A percentile compares a stretch with the other conserved stretches of the same genome.
Conservation (phyloP, 2,329 filamentous ascomycete species). For the Fusarium xyrophilum region DNA sequence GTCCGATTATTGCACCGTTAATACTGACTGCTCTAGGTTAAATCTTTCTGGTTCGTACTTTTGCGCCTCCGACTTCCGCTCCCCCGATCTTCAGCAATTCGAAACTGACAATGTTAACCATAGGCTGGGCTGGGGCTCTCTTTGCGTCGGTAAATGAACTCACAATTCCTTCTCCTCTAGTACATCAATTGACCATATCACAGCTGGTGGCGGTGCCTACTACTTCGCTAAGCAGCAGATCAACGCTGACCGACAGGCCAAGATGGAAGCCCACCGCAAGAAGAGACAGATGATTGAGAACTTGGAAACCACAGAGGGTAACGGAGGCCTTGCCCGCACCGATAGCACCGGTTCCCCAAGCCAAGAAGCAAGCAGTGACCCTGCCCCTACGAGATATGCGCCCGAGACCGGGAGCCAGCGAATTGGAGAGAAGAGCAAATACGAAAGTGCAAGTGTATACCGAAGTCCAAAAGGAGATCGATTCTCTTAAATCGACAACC, state of each 20-base stretch:
- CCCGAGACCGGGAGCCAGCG: conserved; percentile 73
- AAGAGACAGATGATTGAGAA: conserved; percentile 66
- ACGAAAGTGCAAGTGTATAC: conserved; percentile 80
- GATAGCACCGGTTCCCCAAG: conserved; percentile 69
- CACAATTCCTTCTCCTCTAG: neutral
- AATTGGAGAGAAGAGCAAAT: conserved; percentile 83
- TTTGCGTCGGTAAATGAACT: conserved; percentile 74
- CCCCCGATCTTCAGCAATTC: neutral
- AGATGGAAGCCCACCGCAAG: conserved; percentile 70
- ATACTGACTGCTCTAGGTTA: conserved; percentile 55
- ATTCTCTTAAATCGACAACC: conserved; percentile 63
- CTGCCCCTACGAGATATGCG: conserved; percentile 84
- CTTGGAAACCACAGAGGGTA: conserved; percentile 57
- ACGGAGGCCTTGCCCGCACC: conserved; percentile 62
- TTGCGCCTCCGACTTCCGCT: conserved; percentile 13
- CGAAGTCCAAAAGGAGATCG: conserved; percentile 83
- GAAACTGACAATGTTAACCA: conserved; percentile 11
- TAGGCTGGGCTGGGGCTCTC: conserved; percentile 90
- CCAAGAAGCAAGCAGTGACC: conserved; percentile 76
- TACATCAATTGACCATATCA: conserved; percentile 26
- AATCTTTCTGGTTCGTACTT: conserved; percentile 68
- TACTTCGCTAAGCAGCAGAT: conserved; percentile 95
- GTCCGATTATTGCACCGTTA: conserved; percentile 1
- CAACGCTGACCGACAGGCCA: conserved; percentile 82
- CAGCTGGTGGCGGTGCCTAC: conserved; percentile 90